Evolutionary conservation across 192 early-diverging fungal species (phyloP), one percentile per base, ranked within the genome.

Genomic region (Spizellomyces sp.): DNA sequence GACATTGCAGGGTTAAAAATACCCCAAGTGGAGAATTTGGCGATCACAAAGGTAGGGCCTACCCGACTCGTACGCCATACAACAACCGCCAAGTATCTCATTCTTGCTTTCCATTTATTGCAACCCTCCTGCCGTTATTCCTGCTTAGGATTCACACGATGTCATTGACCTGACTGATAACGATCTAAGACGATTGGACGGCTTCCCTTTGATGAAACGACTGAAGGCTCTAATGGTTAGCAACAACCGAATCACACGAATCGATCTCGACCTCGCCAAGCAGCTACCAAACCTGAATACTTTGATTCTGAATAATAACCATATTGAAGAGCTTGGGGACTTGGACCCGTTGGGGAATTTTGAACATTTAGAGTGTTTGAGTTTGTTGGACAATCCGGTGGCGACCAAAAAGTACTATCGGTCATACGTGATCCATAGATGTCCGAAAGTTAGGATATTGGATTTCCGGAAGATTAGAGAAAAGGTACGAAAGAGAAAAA

Each of bases 91-190:
- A n/a, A 9, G 8, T 36, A 10, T 27, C 9, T 8, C 9, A 15
- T 22, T 17, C 42, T 46, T 12, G 62, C 5, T 67, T 61, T 65
- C 64, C 64, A 14, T 10, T 12, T 47, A n/a, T n/a, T 44, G 64
- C 27, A 12, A 65, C 15, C 27, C 27, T 36, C 27, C n/a, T n/a
- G n/a, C n/a, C n/a, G n/a, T n/a, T n/a, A n/a, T 46, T 67, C n/a
- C n/a, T n/a, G 15, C 62, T 36, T 58, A 93, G 88, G 93, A 99
- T 76, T 83, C 87, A 62, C 90, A 98, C 84, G 96, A 98, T 77
- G 84, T 93, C 9, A 81, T 99, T 50, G 94, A 99, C 78, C 80
- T 99, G 44, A 93, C 93, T 64, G 87, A 94, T 77, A 99, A 99
- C 78, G 94, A 94, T 42, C 81, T 99, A 45, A 84, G 91, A 19